Evolutionary conservation across 345 rosid genomes (phyloP).

Genomic region (Tarenaya hassleriana): DNA sequence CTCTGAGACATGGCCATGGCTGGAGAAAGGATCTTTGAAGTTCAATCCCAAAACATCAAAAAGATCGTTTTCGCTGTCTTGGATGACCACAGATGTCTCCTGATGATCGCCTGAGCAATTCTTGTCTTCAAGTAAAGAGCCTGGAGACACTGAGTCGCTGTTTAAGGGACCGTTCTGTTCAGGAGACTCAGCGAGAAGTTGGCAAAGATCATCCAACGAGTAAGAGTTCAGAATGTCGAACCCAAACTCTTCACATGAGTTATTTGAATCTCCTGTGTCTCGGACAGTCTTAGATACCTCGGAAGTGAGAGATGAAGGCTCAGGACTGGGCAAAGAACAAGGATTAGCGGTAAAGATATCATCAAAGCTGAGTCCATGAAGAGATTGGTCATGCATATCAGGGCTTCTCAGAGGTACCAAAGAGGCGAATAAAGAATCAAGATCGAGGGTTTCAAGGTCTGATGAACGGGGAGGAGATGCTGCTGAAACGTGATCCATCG

Average conservation of each 20-base stretch:
- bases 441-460: conserved; percentile 23
- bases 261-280: background rate
- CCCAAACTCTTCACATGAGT: conserved; percentile 28
- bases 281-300: conserved; percentile 16
- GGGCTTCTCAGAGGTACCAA: conserved; percentile 26
- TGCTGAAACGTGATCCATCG: conserved; percentile 21
- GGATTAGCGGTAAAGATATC: conserved; percentile 38
- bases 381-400: conserved; percentile 32
- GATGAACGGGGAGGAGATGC: too few relatives aligned
- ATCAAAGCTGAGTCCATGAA: conserved; percentile 32
- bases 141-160: too few relatives aligned
- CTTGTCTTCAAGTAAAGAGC: background rate
- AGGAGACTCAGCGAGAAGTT: conserved; percentile 45
- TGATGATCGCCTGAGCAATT: conserved; percentile 16
- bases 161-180: conserved; percentile 12
- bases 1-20: too few relatives aligned
- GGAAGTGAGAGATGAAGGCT: conserved; percentile 9
- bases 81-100: conserved; percentile 21
- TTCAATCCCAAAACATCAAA: conserved; percentile 40
- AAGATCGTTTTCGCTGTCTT: conserved; percentile 33
- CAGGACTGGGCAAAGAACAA: conserved; percentile 28
- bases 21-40: conserved; percentile 18
- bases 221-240: conserved; percentile 40
- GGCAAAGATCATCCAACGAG: conserved; percentile 42
- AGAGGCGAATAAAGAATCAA: conserved; percentile 55